Conservation (phyloP, 148 eudicot genomes). For the Nepenthes gracilis region DNA sequence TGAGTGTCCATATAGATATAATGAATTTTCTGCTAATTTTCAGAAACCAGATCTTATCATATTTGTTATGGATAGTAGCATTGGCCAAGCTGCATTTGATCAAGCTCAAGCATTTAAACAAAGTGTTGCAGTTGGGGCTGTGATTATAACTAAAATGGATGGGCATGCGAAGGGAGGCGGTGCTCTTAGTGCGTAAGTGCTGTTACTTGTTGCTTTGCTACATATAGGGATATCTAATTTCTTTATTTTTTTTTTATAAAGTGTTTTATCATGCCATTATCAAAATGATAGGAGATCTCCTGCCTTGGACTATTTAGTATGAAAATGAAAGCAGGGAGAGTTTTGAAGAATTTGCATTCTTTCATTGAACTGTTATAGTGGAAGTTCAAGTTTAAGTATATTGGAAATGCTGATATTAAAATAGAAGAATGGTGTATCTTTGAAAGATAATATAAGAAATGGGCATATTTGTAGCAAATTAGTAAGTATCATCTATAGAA, state of each 20-base stretch:
- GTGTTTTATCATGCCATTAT: not conserved
- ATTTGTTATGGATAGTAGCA: conserved; percentile 99
- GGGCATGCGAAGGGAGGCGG: conserved; percentile 99
- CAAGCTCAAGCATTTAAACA: conserved; percentile 98
- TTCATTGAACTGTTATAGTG: too few species aligned
- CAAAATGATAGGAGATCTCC: too few species aligned
- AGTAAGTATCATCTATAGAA: too few species aligned
- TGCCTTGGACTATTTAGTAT: too few species aligned
- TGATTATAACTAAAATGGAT: conserved; percentile 96
- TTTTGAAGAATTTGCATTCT: too few species aligned
- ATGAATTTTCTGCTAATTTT: conserved; percentile 10
- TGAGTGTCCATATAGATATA: not conserved
- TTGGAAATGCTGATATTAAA: too few species aligned
- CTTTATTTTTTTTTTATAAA: not conserved
- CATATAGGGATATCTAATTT: not conserved
- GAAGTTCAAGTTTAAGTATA: too few species aligned
- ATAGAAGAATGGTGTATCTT: too few species aligned
- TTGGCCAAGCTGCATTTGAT: conserved; percentile 98
- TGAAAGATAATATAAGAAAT: too few species aligned
- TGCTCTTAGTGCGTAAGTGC: conserved; percentile 98
- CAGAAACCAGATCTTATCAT: conserved; percentile 99
- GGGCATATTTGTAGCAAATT: too few species aligned
- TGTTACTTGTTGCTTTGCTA: not conserved
- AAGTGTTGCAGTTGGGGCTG: conserved; percentile 99
- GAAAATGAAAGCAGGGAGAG: too few species aligned